phyloP scores from a whole-genome alignment of 179 eudicot genomes.

The Beta macrorhiza region DNA sequence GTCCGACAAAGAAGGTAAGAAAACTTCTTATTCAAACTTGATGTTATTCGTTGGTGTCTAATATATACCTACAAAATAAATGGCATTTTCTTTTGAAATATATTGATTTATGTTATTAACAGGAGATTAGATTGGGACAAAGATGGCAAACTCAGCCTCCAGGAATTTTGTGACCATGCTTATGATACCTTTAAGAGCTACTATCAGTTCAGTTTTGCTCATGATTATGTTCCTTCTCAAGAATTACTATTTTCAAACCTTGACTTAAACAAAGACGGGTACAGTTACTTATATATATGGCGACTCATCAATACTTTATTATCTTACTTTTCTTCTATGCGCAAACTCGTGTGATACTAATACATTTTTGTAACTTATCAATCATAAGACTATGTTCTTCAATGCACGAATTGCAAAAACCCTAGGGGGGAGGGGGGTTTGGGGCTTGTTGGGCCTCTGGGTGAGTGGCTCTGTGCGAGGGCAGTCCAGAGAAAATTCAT shows the following conservation, averaged over 20 bases:
- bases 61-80: no score
- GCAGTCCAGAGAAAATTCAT: no score
- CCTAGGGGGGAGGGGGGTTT: no score
- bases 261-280: slow-evolving; percentile 41
- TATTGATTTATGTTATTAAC: not conserved
- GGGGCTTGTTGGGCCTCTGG: no score
- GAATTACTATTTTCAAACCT: slow-evolving; percentile 31
- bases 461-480: no score
- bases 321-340: no score
- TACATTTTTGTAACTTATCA: no score
- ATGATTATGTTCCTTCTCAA: slow-evolving; percentile 23
- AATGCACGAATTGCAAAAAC: no score
- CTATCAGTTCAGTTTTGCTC: slow-evolving; percentile 25
- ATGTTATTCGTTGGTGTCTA: not conserved
- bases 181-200: slow-evolving; percentile 35
- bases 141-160: slow-evolving; percentile 32
- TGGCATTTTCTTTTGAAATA: not conserved
- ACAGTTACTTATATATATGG: not conserved
- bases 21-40: not conserved
- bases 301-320: no score
- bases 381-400: no score
- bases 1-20: slow-evolving; percentile 32
- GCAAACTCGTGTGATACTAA: no score
- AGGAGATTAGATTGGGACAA: slow-evolving; percentile 40
- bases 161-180: slow-evolving; percentile 41